phyloP scores from a whole-genome alignment of 306 rosid species.

The Malus fusca region DNA sequence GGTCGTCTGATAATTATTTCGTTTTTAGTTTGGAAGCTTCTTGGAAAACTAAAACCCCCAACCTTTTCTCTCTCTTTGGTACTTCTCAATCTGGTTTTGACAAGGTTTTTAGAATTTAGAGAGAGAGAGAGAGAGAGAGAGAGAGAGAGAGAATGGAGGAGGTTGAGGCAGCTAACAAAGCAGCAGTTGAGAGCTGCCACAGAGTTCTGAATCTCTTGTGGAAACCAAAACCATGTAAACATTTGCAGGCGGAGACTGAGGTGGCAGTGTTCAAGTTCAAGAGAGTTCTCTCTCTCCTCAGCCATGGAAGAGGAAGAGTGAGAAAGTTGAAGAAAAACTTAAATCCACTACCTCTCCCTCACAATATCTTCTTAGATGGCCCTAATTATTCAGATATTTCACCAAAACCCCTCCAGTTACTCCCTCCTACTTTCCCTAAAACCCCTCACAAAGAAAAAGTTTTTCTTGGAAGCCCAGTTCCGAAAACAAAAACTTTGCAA shows the following conservation, averaged over 20 bases:
- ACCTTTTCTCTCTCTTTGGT: background rate
- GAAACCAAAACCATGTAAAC: slow-evolving; percentile 44
- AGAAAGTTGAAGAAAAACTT: slow-evolving; percentile 41
- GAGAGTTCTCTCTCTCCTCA: slow-evolving; percentile 75
- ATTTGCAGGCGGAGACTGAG: slow-evolving; percentile 52
- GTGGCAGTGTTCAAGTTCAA: slow-evolving; percentile 76
- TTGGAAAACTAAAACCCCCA: no score
- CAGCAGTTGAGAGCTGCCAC: slow-evolving; percentile 56
- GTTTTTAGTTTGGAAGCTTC: no score
- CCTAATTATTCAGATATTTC: slow-evolving; percentile 42
- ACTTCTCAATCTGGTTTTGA: background rate
- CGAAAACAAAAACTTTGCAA: slow-evolving; percentile 36
- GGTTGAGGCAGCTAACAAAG: slow-evolving; percentile 71
- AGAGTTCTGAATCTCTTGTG: slow-evolving; percentile 49
- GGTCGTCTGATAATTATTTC: no score
- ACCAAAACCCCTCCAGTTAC: slow-evolving; percentile 30
- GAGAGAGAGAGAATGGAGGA: slow-evolving; percentile 39
- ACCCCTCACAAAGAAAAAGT: slow-evolving; percentile 1
- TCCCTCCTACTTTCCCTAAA: slow-evolving; percentile 30
- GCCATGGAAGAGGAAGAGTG: slow-evolving; percentile 72
- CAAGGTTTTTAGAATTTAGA: background rate
- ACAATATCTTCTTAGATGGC: slow-evolving; percentile 52
- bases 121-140: background rate
- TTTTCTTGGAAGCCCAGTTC: slow-evolving; percentile 45
- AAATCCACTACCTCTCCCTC: slow-evolving; percentile 45